A percentile compares a stretch with the other conserved stretches of the same genome.
Evolutionary conservation across 345 rosid species (phyloP).

Genomic region (Citrus sp.): DNA sequence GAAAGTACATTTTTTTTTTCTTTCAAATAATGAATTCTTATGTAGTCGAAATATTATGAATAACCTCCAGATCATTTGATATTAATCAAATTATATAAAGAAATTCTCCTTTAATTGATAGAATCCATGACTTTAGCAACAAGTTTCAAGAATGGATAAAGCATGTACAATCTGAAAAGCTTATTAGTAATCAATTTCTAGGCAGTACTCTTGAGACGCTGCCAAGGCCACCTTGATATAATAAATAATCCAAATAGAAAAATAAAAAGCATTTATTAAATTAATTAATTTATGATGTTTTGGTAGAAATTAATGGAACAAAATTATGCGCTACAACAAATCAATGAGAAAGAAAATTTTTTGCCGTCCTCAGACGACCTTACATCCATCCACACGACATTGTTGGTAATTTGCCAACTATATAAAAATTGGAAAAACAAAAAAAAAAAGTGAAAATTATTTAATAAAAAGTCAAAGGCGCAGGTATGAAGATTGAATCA

Average conservation of each 20-base stretch:
- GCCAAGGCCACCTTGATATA: not conserved
- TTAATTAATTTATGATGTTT: not conserved
- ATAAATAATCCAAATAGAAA: too few species aligned
- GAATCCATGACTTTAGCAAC: not conserved
- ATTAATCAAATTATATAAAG: not conserved
- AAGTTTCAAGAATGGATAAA: not conserved
- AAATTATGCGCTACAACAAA: not conserved
- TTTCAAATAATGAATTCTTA: not conserved
- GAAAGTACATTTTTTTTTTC: not conserved
- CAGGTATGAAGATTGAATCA: not conserved
- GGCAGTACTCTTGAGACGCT: not conserved
- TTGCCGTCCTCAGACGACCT: too few species aligned
- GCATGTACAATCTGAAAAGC: not conserved
- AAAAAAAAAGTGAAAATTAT: not conserved
- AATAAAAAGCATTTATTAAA: not conserved
- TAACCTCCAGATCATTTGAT: too few species aligned
- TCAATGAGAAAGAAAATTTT: too few species aligned
- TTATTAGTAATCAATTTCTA: not conserved
- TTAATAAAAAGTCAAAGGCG: not conserved
- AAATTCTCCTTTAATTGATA: too few species aligned
- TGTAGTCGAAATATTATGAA: not conserved
- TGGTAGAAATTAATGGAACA: too few species aligned
- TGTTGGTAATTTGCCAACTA: not conserved
- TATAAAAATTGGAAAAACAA: not conserved
- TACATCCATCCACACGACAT: too few species aligned